phyloP scores from a whole-genome alignment of 176 grass and related monocot genomes.

The Juncus inflexus region DNA sequence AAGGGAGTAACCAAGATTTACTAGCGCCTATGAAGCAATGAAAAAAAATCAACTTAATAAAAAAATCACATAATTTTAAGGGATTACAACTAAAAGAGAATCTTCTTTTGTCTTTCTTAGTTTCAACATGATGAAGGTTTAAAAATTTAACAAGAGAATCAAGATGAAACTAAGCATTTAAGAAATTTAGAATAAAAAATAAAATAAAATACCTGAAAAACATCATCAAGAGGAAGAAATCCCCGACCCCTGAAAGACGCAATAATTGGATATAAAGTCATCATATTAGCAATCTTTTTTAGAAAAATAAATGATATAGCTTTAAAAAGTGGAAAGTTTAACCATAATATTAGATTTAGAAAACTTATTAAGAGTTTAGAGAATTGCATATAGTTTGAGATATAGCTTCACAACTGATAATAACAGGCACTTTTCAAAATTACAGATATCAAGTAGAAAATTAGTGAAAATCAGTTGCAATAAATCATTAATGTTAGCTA shows the following conservation, averaged over 20 bases:
- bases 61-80: slow-evolving; percentile 7
- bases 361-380: no score
- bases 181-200: slow-evolving; percentile 5
- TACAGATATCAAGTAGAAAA: no score
- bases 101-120: no score
- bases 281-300: slow-evolving; percentile 5
- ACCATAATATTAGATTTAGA: no score
- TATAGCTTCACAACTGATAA: no score
- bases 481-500: slow-evolving; percentile 10
- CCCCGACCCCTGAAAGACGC: slow-evolving; percentile 48
- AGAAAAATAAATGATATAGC: background rate
- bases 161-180: no score
- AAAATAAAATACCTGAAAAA: slow-evolving; percentile 44
- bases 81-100: background rate
- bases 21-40: slow-evolving; percentile 36
- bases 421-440: no score
- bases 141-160: no score
- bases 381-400: no score
- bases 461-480: background rate
- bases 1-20: slow-evolving; percentile 42
- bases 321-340: slow-evolving; percentile 1
- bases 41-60: slow-evolving; percentile 2
- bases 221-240: slow-evolving; percentile 75
- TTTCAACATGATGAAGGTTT: no score
- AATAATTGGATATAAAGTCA: background rate